Conservation (phyloP, 1,284 basidiomycete genomes). For the Prillingera fragicola region DNA sequence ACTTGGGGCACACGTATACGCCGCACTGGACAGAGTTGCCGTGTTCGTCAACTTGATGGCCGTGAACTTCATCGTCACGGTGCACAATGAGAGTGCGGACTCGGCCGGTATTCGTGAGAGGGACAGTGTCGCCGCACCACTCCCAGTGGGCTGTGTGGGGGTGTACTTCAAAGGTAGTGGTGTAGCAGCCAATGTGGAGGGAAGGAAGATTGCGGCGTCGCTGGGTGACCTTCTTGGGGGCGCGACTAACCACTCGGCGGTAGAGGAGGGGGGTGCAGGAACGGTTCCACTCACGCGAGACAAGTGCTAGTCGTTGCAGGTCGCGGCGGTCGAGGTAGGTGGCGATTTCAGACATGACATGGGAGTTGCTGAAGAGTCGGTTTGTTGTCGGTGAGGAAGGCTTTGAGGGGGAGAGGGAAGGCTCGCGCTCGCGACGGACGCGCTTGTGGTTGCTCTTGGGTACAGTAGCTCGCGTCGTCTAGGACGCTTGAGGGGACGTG, state of each 20-base stretch:
- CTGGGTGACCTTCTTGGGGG: not conserved
- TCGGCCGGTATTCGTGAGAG: not conserved
- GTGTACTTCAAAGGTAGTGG: slow-evolving; percentile 1
- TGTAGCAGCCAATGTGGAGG: not conserved
- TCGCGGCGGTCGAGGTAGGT: slow-evolving; percentile 1
- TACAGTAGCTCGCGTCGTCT: too few relatives aligned
- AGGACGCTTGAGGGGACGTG: too few relatives aligned
- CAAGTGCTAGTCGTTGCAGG: not conserved
- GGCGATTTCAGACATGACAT: not conserved
- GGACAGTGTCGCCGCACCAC: too few relatives aligned
- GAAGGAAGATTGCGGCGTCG: not conserved
- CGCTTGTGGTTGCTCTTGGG: too few relatives aligned
- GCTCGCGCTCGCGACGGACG: too few relatives aligned
- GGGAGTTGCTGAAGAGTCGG: not conserved
- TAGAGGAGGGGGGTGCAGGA: slow-evolving; percentile 1
- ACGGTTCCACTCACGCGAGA: not conserved
- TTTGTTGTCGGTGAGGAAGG: too few relatives aligned
- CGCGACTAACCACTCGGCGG: not conserved
- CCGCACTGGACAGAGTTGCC: too few relatives aligned
- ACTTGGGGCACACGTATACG: too few relatives aligned
- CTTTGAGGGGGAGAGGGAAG: too few relatives aligned
- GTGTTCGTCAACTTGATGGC: not conserved
- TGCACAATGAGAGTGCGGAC: slow-evolving; percentile 1
- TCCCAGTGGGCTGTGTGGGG: slow-evolving; percentile 3
- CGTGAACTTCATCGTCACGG: not conserved